Percentiles rank a stretch among this genome's conserved stretches.
These are phyloP conservation scores for Epichloe typhina DNA, from an alignment of 2,329 filamentous ascomycete species.

Conservation along the genomic window DNA sequence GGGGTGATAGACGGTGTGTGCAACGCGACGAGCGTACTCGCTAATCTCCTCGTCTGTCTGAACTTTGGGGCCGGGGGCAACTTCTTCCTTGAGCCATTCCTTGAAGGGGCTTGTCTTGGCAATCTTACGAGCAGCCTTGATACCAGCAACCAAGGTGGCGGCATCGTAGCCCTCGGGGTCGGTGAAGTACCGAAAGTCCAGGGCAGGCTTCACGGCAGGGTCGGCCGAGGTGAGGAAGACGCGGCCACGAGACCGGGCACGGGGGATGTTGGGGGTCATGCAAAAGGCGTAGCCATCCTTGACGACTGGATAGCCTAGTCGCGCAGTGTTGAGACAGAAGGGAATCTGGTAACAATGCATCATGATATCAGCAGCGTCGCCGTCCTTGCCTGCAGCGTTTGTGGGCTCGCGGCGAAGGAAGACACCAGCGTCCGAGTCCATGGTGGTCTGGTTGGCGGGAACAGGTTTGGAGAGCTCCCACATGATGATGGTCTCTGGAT, in stretches of 20 bases:
- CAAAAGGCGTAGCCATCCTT: conserved; percentile 72
- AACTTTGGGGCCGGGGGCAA: conserved; percentile 60
- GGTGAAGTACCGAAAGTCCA: conserved; percentile 85
- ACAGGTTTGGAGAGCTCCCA: conserved; percentile 70
- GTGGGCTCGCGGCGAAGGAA: conserved; percentile 68
- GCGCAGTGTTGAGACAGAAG: conserved; percentile 73
- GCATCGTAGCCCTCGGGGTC: conserved; percentile 78
- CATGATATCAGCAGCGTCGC: conserved; percentile 74
- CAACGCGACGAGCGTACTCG: conserved; percentile 68
- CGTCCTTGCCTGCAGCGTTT: conserved; percentile 55
- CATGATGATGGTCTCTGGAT: conserved; percentile 47
- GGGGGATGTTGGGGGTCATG: conserved; percentile 86
- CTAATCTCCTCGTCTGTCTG: conserved; percentile 68
- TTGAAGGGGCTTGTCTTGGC: conserved; percentile 66
- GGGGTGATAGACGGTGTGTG: conserved; percentile 85
- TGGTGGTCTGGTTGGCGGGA: conserved; percentile 69
- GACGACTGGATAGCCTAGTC: conserved; percentile 54
- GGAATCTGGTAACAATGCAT: conserved; percentile 97
- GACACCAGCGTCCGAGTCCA: conserved; percentile 82
- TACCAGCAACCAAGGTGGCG: conserved; percentile 63
- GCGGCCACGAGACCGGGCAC: conserved; percentile 63
- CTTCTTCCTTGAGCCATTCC: conserved; percentile 71
- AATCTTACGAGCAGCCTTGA: conserved; percentile 64
- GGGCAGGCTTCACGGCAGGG: conserved; percentile 63
- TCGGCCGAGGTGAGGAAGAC: conserved; percentile 67